Evolutionary conservation across 768 basidiomycete species (phyloP), one percentile per base, ranked within the genome.

Genomic region (Lactarius quietus): DNA sequence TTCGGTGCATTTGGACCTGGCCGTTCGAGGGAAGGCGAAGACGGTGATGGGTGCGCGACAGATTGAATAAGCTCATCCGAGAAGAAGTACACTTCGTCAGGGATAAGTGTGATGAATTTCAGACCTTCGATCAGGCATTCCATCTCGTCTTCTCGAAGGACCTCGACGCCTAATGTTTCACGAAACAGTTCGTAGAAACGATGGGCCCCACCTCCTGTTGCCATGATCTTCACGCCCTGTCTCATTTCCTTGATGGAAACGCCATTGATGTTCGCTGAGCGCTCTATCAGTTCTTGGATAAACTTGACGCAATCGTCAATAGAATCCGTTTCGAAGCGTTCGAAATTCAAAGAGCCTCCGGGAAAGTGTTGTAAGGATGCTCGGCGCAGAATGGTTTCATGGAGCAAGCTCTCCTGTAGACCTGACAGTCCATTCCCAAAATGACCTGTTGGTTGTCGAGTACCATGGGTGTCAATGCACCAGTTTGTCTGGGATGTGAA

Each of bases 21-120:
- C 57, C 96, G 84, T 66, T 92, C 92, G 55, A 96, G 79, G 38
- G 75, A 53, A 10, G 64, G 65, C 29, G 61, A 65, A 61, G 68
- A 39, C 26, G 70, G 45, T 26, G 68, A 68, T 15, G 78, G 73
- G 67, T 82, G 81, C 15, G 81, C 80, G 59, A 82, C 76, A 57
- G 79, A 82, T 73, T 91, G 90, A 62, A 98, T 95, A 71, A 98
- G 86, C 77, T 98, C 92, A 77, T 99, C 96, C 61, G 95, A 97
- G 79, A 98, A 98, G 82, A 89, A 98, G 79, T 98, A 99, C 33
- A 93, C 96, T 78, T 99, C 97, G 77, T 94, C 88, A 38, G 96
- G 96, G 66, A 99, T 95, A 75, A 91, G 87, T 39, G 90, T 90
- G 75, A 98, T 90, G 78, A 99, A 99, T 76, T 93, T 91, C 74